Base-by-base conservation (phyloP, 768 basidiomycete genomes). In the Trichaptum fuscoviolaceum region DNA sequence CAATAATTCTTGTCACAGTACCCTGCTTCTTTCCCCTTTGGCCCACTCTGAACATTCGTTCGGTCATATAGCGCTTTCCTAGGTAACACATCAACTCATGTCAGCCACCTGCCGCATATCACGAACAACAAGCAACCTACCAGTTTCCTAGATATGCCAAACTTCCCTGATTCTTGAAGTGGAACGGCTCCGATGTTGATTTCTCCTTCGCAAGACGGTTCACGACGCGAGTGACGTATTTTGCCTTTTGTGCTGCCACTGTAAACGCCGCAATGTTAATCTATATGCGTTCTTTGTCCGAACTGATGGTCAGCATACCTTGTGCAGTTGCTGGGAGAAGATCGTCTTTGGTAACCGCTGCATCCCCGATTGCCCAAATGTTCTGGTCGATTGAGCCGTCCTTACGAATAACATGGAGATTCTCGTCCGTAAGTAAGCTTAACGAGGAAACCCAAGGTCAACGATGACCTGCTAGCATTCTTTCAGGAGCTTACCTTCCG, bases 321-420 rank as follows among this genome's bases (percentile, higher is more conserved):
- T 95, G 93, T 3, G 94, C 92, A 20, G 93, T 95, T 1, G 94
- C 92, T 12, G 94, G 93, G 10, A 95, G 79, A 57, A 82, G 78
- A 25, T 79, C 79, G 58, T 79, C 83, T 35, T 84, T 81, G 63
- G 90, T 83, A 58, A 80, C 82, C 0, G 87, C 85, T 57, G 90
- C 86, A 72, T 96, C 94, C 5, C 94, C 94, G 65, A 95, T 88
- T 1, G 87, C 92, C 81, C 84, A 95, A 0, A 95, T 87, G 73
- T 92, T 86, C 1, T 83, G 79, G 70, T 92, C 80, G 2, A 81
- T 71, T n/a, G 78, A 75, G 3, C 82, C 84, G 59, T 88, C 82
- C 24, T 77, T 75, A 75, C 81, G 81, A 42, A 90, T 74, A 8
- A 89, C 81, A 68, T 89, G 89, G 35, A 93, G 80, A 63, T 85